These are phyloP conservation scores for Naegleria fowleri DNA, from an alignment of 208 protist genomes.

Conservation along the genomic window DNA sequence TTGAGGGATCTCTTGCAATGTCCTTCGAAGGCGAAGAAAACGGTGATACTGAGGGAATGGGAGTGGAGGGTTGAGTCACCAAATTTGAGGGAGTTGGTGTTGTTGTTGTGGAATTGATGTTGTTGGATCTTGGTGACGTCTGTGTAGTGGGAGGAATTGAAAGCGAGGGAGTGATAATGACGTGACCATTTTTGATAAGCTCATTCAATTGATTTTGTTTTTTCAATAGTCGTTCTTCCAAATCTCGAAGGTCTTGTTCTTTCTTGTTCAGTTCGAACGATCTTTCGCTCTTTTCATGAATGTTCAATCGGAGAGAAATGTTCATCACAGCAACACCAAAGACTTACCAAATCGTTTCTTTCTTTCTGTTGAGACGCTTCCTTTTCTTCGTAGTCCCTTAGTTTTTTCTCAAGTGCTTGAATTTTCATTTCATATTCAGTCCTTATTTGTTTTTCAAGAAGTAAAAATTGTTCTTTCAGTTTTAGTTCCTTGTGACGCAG, in stretches of 20 bases:
- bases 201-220: neutral
- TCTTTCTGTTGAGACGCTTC: neutral
- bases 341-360: neutral
- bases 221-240: neutral
- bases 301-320: no score
- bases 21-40: neutral
- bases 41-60: neutral
- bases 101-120: no score
- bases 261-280: neutral
- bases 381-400: neutral
- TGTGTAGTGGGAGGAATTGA: no score
- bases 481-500: constrained; percentile 24
- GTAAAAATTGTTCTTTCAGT: neutral
- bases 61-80: neutral
- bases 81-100: neutral
- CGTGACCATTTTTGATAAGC: neutral
- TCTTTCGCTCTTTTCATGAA: neutral
- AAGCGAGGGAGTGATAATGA: neutral
- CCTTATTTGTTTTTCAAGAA: neutral
- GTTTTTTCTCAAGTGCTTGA: neutral
- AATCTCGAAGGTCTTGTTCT: neutral
- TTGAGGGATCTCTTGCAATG: no score
- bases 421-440: neutral
- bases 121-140: no score
- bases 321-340: neutral